phyloP scores from a whole-genome alignment of 2,329 filamentous ascomycete genomes.

The Pseudogymnoascus sp. region DNA sequence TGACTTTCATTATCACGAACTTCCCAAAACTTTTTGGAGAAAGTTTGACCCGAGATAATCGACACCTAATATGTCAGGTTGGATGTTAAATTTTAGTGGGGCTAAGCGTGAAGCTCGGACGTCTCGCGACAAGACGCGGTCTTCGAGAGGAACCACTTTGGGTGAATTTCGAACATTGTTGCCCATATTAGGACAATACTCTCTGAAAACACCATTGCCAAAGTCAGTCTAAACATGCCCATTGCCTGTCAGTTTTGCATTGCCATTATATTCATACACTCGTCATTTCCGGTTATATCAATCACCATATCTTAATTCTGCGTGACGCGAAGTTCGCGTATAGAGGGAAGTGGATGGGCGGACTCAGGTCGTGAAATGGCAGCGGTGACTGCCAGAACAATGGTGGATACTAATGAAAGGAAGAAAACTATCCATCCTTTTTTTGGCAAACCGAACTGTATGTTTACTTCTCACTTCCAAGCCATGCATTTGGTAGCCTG shows the following conservation, averaged over 20 bases:
- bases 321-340: slow-evolving; percentile 24
- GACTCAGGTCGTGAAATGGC: slow-evolving; percentile 21
- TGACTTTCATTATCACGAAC: slow-evolving; percentile 7
- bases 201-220: background rate
- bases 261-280: background rate
- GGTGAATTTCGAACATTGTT: slow-evolving; percentile 4
- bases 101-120: background rate
- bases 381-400: slow-evolving; percentile 23
- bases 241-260: background rate
- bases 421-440: slow-evolving; percentile 26
- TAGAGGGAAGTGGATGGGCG: slow-evolving; percentile 9
- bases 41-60: slow-evolving; percentile 1
- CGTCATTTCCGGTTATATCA: background rate
- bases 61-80: slow-evolving; percentile 1
- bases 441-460: slow-evolving; percentile 27
- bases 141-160: slow-evolving; percentile 8
- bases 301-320: background rate
- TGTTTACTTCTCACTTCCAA: slow-evolving; percentile 11
- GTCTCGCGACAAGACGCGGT: slow-evolving; percentile 5
- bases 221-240: background rate
- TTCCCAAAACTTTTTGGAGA: slow-evolving; percentile 12
- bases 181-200: background rate
- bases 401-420: slow-evolving; percentile 25
- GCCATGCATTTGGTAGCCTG: background rate
- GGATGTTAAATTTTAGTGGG: background rate